phyloP scores from a whole-genome alignment of 2,329 filamentous ascomycete species.

The Cadophora malorum region DNA sequence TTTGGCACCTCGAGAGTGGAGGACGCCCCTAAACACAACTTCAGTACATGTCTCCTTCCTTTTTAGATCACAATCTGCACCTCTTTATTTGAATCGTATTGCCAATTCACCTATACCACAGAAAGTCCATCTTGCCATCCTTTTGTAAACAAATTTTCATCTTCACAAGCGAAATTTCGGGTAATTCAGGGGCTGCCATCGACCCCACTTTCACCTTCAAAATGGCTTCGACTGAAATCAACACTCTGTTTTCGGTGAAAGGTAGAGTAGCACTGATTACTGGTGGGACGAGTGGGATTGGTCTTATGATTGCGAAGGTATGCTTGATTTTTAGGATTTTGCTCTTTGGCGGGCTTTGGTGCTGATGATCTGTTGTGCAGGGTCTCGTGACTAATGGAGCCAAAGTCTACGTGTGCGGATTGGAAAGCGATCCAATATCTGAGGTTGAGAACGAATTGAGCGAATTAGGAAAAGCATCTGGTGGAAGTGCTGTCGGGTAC shows the following conservation, averaged over 20 bases:
- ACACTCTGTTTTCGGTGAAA: constrained; percentile 57
- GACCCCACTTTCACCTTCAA: constrained; percentile 3
- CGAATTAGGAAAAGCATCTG: constrained; percentile 45
- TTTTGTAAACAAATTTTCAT: neutral
- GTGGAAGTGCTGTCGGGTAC: constrained; percentile 50
- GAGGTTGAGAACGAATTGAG: constrained; percentile 50
- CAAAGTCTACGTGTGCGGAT: constrained; percentile 52
- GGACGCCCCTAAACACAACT: neutral
- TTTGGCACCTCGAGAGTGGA: neutral
- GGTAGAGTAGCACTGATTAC: constrained; percentile 53
- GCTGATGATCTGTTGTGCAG: constrained; percentile 37
- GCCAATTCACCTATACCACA: too few relatives aligned
- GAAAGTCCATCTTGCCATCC: neutral
- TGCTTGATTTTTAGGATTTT: neutral
- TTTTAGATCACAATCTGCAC: too few relatives aligned
- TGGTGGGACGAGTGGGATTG: constrained; percentile 53
- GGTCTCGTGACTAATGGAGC: constrained; percentile 54
- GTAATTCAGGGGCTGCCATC: neutral
- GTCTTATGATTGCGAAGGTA: constrained; percentile 55
- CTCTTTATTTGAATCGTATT: too few relatives aligned
- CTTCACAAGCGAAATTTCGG: constrained; percentile 1
- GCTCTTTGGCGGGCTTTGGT: neutral
- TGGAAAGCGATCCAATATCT: constrained; percentile 51
- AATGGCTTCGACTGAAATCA: constrained; percentile 44
- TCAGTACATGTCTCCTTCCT: neutral